Base-by-base conservation (phyloP, 352 stramenopile species). In the Elongisporangium prolatum region DNA sequence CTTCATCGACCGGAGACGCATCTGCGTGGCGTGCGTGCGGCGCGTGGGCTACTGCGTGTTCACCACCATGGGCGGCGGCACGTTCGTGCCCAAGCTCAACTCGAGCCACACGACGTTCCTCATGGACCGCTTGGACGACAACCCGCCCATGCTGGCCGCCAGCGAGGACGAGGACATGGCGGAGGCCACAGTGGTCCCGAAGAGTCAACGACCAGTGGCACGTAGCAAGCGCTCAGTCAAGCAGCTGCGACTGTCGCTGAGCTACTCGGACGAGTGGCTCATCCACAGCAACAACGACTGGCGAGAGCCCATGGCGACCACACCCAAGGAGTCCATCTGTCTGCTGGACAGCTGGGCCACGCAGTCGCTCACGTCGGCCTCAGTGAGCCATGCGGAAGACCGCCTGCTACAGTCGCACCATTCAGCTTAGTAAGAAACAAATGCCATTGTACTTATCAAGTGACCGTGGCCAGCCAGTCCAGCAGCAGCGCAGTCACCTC, bases 11-110 rank as follows among this genome's bases (percentile, higher is more conserved):
- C 69, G 64, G 2, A 64, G 77, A n/a, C 75, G 74, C 44, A 58
- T 89, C 10, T 89, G 79, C 22, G 56, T 64, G 11, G 63, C 72
- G 3, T 89, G 79, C 51, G 67, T 85, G 13, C 60, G 63, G 3
- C 74, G 72, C 7, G 72, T 86, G 21, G 69, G 71, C 61, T 75
- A 81, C 56, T 78, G 67, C 63, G 72, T 80, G n/a, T 88, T 83
- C 51, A 74, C 37, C 22, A 64, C 70, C 50, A n/a, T n/a, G n/a
- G 64, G 64, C 55, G 28, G 38, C 9, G 22, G 48, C 54, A 7
- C 48, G 20, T 69, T 67, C 40, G 64, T 62, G n/a, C 60, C 73
- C n/a, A 69, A 67, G 37, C 34, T 17, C 34, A 44, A 17, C 34
- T 44, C 34, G 9, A 4, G 34, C 10, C 34, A 44, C 10, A 44